phyloP scores from a whole-genome alignment of 2,329 filamentous ascomycete genomes.

The Leptographium procerum region DNA sequence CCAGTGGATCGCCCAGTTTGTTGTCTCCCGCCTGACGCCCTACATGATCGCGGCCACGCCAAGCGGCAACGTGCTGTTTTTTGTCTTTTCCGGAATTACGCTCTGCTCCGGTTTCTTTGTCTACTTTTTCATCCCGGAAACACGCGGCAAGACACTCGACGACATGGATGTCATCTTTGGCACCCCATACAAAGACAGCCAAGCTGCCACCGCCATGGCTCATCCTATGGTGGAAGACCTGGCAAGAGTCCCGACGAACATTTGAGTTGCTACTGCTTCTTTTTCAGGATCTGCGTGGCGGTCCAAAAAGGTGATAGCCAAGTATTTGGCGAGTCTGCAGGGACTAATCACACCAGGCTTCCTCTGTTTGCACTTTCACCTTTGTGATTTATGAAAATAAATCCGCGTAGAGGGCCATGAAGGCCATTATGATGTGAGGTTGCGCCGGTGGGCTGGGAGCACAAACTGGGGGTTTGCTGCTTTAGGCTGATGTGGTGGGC shows the following conservation, averaged over 20 bases:
- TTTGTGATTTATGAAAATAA: no score
- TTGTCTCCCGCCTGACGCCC: conserved; percentile 17
- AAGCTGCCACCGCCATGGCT: background rate
- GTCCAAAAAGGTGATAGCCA: no score
- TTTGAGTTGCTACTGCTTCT: background rate
- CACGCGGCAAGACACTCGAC: conserved; percentile 1
- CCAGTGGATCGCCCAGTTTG: conserved; percentile 21
- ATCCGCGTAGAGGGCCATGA: no score
- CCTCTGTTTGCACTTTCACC: no score
- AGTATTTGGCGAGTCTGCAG: no score
- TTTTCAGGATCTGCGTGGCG: background rate
- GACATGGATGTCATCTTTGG: conserved; percentile 4
- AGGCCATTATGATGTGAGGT: no score
- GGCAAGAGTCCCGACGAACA: background rate
- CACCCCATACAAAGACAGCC: background rate
- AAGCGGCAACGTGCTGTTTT: conserved; percentile 4
- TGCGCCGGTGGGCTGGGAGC: no score
- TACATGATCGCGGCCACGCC: conserved; percentile 15
- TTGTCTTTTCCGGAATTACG: background rate
- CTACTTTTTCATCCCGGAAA: conserved; percentile 6
- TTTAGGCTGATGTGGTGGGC: no score
- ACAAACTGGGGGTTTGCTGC: no score
- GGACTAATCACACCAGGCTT: no score
- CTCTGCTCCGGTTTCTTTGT: background rate
- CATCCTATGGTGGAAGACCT: background rate